Evolutionary conservation across 345 rosid species (phyloP), one percentile per base, ranked within the genome.

Genomic region (Eucalyptus curtisii): DNA sequence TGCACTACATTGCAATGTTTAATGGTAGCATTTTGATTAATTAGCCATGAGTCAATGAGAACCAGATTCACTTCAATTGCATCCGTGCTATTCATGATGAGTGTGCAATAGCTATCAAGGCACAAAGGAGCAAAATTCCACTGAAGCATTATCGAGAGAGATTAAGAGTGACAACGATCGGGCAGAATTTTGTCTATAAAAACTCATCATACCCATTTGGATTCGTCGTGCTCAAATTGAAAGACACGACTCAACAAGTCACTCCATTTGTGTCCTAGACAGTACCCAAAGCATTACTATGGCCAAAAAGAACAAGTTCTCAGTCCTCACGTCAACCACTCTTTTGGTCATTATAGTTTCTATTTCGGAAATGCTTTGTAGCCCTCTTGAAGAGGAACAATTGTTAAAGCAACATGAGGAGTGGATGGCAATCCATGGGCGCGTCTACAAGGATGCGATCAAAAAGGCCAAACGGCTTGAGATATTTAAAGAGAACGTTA

Each of bases 381-480:
- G 79, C 55, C 42, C 48, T n/a, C 45, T 89, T 22, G 64, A 89
- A 33, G 93, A 95, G 87, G 90, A 91, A 45, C 59, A 89, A 91
- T 82, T 91, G 89, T 44, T 50, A 2, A 88, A 89, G 88, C 92
- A 88, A 89, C 92, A 93, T 85, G 93, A 91, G 57, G 87, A 88
- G 45, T 92, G 94, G 94, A 90, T 90, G 87, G 90, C 86, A 10
- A 76, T 76, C 47, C 82, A 89, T 42, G 91, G 91, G 45, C 91
- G 91, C 42, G 37, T 37, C 20, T 92, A 92, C 49, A 37, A 12
- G 80, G 89, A 89, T 17, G 40, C 37, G 11, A 6, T 17, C 10
- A 91, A 92, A 85, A 91, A 85, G 66, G 89, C 85, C 33, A 87
- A 57, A 27, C 88, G 91, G 49, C 88, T 40, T 53, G 22, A 27